These are phyloP conservation scores for Boletus chippewaensis DNA, from an alignment of 1,284 basidiomycete species.

Conservation along the genomic window DNA sequence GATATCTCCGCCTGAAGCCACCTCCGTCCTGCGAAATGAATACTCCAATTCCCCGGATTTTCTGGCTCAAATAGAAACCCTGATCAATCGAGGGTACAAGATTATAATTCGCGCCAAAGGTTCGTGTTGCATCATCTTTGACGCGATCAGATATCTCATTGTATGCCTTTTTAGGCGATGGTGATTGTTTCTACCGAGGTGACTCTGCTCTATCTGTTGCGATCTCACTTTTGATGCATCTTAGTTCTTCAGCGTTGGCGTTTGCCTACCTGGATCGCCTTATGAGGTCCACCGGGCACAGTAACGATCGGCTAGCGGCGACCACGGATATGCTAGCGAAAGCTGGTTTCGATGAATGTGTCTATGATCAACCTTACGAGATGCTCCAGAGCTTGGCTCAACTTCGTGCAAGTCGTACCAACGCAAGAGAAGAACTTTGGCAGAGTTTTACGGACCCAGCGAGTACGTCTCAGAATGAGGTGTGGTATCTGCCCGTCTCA, in stretches of 20 bases:
- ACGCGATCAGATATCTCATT: slow-evolving; percentile 10
- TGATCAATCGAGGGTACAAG: slow-evolving; percentile 50
- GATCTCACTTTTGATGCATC: slow-evolving; percentile 28
- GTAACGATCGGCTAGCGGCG: slow-evolving; percentile 45
- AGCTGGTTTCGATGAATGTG: slow-evolving; percentile 62
- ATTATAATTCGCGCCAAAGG: slow-evolving; percentile 65
- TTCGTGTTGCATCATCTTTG: slow-evolving; percentile 33
- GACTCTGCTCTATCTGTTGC: slow-evolving; percentile 19
- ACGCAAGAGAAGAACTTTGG: slow-evolving; percentile 26
- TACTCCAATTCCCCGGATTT: slow-evolving; percentile 56
- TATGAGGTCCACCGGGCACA: slow-evolving; percentile 37
- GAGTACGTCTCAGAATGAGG: slow-evolving; percentile 35
- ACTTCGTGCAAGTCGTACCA: slow-evolving; percentile 32
- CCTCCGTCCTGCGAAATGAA: slow-evolving; percentile 51
- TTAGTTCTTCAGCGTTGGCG: slow-evolving; percentile 50
- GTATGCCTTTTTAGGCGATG: slow-evolving; percentile 47
- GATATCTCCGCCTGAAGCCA: slow-evolving; percentile 43
- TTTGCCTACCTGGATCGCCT: slow-evolving; percentile 62
- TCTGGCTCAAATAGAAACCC: slow-evolving; percentile 61
- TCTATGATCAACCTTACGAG: slow-evolving; percentile 53
- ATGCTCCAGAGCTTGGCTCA: slow-evolving; percentile 40
- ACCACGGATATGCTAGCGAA: slow-evolving; percentile 51
- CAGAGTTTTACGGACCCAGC: slow-evolving; percentile 50
- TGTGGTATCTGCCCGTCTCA: slow-evolving; percentile 2
- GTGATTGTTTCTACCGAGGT: slow-evolving; percentile 80